Evolutionary conservation across 805 yeast species (phyloP).

Genomic region (Wickerhamomyces pijperi): DNA sequence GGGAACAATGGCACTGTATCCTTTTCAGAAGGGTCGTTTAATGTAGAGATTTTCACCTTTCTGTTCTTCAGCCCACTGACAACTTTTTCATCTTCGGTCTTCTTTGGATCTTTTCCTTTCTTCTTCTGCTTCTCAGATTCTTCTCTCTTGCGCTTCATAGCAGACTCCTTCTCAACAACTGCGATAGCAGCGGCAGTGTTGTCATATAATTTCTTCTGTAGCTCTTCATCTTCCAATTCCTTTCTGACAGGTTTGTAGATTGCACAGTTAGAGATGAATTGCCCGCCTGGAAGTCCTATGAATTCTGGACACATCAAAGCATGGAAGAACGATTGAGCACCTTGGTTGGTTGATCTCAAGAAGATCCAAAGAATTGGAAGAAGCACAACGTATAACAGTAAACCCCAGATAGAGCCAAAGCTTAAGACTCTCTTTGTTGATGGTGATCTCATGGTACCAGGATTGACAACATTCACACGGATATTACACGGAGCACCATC

Average conservation of each 20-base stretch:
- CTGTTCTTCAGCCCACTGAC: constrained; percentile 5
- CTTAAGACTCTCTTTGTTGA: constrained; percentile 70
- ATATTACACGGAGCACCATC: constrained; percentile 66
- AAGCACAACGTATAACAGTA: constrained; percentile 50
- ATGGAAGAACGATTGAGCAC: constrained; percentile 67
- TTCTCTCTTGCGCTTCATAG: constrained; percentile 47
- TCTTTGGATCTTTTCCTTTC: constrained; percentile 4
- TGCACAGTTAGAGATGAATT: constrained; percentile 64
- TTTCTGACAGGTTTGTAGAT: constrained; percentile 41
- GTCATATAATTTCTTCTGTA: constrained; percentile 52
- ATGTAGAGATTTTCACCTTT: constrained; percentile 3
- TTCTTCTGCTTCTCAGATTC: constrained; percentile 10
- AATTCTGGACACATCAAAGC: constrained; percentile 66
- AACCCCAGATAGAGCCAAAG: constrained; percentile 59
- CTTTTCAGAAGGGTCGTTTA: constrained; percentile 10
- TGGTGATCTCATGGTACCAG: constrained; percentile 86
- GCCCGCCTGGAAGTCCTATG: constrained; percentile 49
- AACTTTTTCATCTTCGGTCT: constrained; percentile 2
- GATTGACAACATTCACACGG: constrained; percentile 68
- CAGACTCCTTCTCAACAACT: constrained; percentile 58
- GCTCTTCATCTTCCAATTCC: constrained; percentile 51
- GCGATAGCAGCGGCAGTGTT: constrained; percentile 48
- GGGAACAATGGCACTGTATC: constrained; percentile 19
- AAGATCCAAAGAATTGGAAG: constrained; percentile 82
- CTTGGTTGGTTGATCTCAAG: constrained; percentile 64